Conservation (phyloP, 768 basidiomycete species). For the Aureoboletus auriporus region DNA sequence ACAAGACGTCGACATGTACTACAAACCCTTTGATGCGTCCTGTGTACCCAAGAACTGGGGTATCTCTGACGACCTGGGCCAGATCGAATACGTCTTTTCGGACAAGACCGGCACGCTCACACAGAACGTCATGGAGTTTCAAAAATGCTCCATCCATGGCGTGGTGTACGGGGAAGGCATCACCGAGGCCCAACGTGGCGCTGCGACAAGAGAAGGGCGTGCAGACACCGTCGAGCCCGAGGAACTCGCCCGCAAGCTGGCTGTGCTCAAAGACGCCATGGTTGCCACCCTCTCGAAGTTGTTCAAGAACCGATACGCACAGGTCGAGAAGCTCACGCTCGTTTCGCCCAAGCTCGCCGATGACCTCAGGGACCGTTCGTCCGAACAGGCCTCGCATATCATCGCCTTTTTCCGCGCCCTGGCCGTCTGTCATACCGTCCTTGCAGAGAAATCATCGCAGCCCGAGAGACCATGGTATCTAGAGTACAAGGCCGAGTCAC, state of each 20-base stretch:
- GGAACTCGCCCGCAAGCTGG: slow-evolving; percentile 67
- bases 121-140: slow-evolving; percentile 98
- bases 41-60: slow-evolving; percentile 98
- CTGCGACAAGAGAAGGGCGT: slow-evolving; percentile 77
- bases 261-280: slow-evolving; percentile 71
- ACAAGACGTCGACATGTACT: slow-evolving; percentile 96
- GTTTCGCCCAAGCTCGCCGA: slow-evolving; percentile 83
- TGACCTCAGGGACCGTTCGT: slow-evolving; percentile 61
- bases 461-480: slow-evolving; percentile 55
- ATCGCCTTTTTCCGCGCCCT: slow-evolving; percentile 91
- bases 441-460: slow-evolving; percentile 72
- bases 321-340: slow-evolving; percentile 77
- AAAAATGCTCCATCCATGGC: slow-evolving; percentile 87
- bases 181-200: slow-evolving; percentile 93
- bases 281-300: slow-evolving; percentile 62
- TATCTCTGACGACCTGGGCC: slow-evolving; percentile 96
- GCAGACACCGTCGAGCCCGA: slow-evolving; percentile 61
- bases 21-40: slow-evolving; percentile 76
- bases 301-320: slow-evolving; percentile 88
- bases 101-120: slow-evolving; percentile 98
- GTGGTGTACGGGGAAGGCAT: slow-evolving; percentile 88
- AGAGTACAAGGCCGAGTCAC: slow-evolving; percentile 94
- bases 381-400: slow-evolving; percentile 60
- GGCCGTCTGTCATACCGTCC: slow-evolving; percentile 90
- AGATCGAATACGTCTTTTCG: slow-evolving; percentile 93